Percentiles rank a stretch among this genome's conserved stretches.
These are phyloP conservation scores for Dictyostelium brefeldianum DNA, from an alignment of 78 protist species.

Conservation along the genomic window DNA sequence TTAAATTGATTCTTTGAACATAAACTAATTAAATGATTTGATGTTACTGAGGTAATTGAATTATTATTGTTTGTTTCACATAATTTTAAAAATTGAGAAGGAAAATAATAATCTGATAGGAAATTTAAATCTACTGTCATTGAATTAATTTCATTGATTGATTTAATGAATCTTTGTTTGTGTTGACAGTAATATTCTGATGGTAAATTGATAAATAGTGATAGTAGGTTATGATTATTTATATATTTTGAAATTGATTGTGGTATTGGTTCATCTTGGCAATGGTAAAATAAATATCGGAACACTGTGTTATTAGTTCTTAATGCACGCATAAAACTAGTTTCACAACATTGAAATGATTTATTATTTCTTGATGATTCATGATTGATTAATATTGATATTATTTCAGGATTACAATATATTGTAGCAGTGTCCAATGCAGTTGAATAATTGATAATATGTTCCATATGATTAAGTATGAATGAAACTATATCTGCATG, in stretches of 20 bases:
- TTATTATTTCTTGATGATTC: not conserved
- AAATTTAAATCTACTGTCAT: not conserved
- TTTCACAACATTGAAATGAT: not conserved
- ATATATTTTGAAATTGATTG: not conserved
- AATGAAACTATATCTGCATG: not conserved
- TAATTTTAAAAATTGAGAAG: too few relatives aligned
- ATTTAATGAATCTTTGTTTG: not conserved
- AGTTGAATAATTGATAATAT: not conserved
- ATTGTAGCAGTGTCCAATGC: conserved; percentile 9
- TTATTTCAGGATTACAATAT: not conserved
- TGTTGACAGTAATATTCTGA: not conserved
- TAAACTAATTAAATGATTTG: not conserved
- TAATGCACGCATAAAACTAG: not conserved
- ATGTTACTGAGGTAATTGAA: not conserved
- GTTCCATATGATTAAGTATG: not conserved
- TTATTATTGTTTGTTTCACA: too few relatives aligned
- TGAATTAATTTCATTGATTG: conserved; percentile 2
- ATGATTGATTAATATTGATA: not conserved
- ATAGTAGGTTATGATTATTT: not conserved
- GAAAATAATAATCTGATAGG: not conserved
- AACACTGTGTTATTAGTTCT: not conserved
- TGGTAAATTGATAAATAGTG: not conserved
- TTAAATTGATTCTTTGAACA: conserved; percentile 5
- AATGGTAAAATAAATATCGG: not conserved
- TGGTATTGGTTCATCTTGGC: conserved; percentile 15